Evolutionary conservation across 495 filamentous ascomycete genomes (phyloP).

Genomic region (Astrothelium macrocarpum): DNA sequence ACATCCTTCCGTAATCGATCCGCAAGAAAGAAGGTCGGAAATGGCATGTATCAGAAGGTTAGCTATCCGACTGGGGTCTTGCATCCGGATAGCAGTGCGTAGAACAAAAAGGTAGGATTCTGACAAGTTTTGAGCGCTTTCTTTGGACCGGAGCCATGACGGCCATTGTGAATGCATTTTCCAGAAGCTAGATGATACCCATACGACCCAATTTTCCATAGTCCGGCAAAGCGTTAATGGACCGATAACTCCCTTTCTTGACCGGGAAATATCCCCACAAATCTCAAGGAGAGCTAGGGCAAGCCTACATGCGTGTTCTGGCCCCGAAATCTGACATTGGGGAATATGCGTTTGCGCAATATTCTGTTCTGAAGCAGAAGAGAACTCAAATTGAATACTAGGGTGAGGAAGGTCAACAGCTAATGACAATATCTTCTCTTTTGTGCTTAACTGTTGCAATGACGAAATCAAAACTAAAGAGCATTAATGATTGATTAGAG

Average conservation of each 20-base stretch:
- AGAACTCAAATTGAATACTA: background rate
- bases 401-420: background rate
- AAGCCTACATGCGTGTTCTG: background rate
- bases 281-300: conserved; percentile 9
- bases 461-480: background rate
- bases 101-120: background rate
- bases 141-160: background rate
- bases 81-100: background rate
- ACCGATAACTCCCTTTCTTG: background rate
- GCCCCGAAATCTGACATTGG: background rate
- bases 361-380: background rate
- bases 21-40: background rate
- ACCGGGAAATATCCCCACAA: background rate
- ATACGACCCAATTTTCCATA: background rate
- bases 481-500: background rate
- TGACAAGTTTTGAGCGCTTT: background rate
- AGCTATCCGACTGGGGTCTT: background rate
- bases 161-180: background rate
- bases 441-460: background rate
- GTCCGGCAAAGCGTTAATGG: background rate
- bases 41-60: background rate
- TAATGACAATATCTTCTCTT: background rate
- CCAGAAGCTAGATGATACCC: background rate
- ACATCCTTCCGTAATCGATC: background rate
- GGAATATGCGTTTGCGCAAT: background rate